Evolutionary conservation across 75 land plant species (phyloP), one percentile per base, ranked within the genome.

Genomic region (Pseudotsuga menziesii): DNA sequence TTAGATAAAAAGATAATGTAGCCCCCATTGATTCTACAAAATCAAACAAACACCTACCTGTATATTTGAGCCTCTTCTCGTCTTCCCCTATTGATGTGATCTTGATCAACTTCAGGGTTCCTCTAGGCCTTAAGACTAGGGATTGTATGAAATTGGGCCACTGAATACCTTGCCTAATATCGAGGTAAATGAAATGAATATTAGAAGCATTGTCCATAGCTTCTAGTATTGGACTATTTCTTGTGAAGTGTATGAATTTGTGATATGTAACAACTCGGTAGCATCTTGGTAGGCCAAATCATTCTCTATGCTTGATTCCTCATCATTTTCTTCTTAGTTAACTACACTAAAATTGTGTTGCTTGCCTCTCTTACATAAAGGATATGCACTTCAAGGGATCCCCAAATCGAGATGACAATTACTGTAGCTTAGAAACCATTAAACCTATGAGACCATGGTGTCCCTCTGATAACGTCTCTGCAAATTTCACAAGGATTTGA

Each of bases 161-260:
- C 69, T 88, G 90, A 27, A 80, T 76, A 23, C 76, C 44, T 13
- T 78, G 85, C 22, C 72, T 76, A 83, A 85, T 87, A 32, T 90
- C 86, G 20, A 88, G 57, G 74, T 90, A 90, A 58, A 90, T 72
- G 13, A 90, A 73, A 67, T 90, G 92, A 13, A 90, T 20, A 39
- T 69, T 41, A 3, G 72, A 69, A 35, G 72, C 72, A 41, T 35
- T 39, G 23, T 44, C 76, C 58, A 79, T 29, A 26, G 81, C 81
- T 29, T 80, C 81, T 16, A 59, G 62, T 48, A 80, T 80, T 52
- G 81, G 56, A 44, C 76, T 79, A 13, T 80, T 80, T 56, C 74
- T 67, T 8, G 81, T 80, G 56, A 80, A 60, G 57, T 80, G 79
- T 9, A 67, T 16, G 52, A 80, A 80, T 56, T 80, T 76, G 66